Base-by-base conservation (phyloP, 2,329 filamentous ascomycete species). In the Rutstroemia sp. region DNA sequence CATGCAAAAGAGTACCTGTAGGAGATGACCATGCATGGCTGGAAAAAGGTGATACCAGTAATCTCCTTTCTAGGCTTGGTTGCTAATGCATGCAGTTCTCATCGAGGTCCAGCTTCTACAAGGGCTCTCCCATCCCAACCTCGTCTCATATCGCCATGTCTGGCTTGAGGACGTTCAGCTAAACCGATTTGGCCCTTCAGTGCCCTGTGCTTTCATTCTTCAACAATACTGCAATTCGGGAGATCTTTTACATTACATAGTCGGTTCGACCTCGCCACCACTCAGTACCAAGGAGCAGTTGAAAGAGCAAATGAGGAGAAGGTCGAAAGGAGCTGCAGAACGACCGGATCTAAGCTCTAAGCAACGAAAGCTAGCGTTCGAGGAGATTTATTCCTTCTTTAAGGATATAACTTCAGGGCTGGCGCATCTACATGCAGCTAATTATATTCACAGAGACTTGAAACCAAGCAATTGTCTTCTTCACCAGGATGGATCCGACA, bases 221-320 rank as follows among this genome's bases (percentile, higher is more conserved):
- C 94, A 99, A 69, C 92, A 99, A 68, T 99, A 96, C 67, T 99
- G 95, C 74, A 97, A 99, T 69, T 80, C 86, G 1, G 94, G 94
- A 16, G 94, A 99, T 68, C 77, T 99, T 18, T 86, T 96, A 58
- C 85, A 87, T 61, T 95, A 95, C 69, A 83, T 99, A 16, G 77
- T 92, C n/a, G 85, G 87, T 6, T 80, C 85, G 5, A 74, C 75
- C 23, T 77, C 83, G 0, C 80, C 81, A 51, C 79, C 83, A 49
- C 77, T 78, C 1, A 67, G 75, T 0, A 90, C 89, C 7, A 89
- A 89, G 57, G 88, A 97, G 66, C 84, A 94, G 65, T 77, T 97
- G 64, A 97, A 97, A 70, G 90, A 91, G 6, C 88, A 89, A 53
- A 82, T 95, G 69, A 83, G 94, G 47, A 82, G 92, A 52, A 83